Percentiles rank a stretch among this genome's conserved stretches.
Evolutionary conservation across 2,329 filamentous ascomycete genomes (phyloP).

Genomic region (Arthrobotrys sinensis): DNA sequence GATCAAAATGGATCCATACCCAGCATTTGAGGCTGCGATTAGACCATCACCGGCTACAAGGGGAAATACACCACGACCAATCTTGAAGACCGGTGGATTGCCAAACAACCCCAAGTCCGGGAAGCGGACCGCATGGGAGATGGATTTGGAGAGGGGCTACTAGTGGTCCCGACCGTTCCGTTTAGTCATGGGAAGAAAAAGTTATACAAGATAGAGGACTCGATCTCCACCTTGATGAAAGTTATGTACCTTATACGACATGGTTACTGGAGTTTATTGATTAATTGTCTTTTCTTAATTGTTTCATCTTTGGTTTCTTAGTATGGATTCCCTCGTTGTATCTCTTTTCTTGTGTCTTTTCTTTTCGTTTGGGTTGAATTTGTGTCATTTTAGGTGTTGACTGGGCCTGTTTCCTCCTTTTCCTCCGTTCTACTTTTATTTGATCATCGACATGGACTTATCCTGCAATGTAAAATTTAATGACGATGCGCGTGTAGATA

Average conservation of each 20-base stretch:
- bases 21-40: slow-evolving; percentile 29
- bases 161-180: slow-evolving; percentile 13
- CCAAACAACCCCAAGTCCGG: slow-evolving; percentile 34
- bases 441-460: slow-evolving; percentile 18
- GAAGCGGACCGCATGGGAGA: slow-evolving; percentile 14
- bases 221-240: slow-evolving; percentile 35
- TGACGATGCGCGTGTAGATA: slow-evolving; percentile 34
- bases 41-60: slow-evolving; percentile 5
- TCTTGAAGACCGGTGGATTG: slow-evolving; percentile 30
- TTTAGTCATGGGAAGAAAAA: slow-evolving; percentile 27
- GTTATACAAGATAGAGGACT: slow-evolving; percentile 35
- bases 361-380: slow-evolving; percentile 33
- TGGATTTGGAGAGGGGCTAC: slow-evolving; percentile 31
- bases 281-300: slow-evolving; percentile 16
- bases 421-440: slow-evolving; percentile 14
- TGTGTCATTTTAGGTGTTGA: slow-evolving; percentile 20
- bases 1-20: slow-evolving; percentile 29
- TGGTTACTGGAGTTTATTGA: slow-evolving; percentile 33
- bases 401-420: slow-evolving; percentile 14
- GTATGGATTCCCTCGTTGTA: slow-evolving; percentile 58
- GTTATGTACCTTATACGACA: slow-evolving; percentile 23
- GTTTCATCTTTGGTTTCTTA: slow-evolving; percentile 29
- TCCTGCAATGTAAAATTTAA: slow-evolving; percentile 29
- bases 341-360: slow-evolving; percentile 9
- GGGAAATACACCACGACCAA: slow-evolving; percentile 25